Percentiles rank a stretch among this genome's conserved stretches.
These are phyloP conservation scores for Tylopilus sp. DNA, from an alignment of 768 basidiomycete species.

Conservation along the genomic window DNA sequence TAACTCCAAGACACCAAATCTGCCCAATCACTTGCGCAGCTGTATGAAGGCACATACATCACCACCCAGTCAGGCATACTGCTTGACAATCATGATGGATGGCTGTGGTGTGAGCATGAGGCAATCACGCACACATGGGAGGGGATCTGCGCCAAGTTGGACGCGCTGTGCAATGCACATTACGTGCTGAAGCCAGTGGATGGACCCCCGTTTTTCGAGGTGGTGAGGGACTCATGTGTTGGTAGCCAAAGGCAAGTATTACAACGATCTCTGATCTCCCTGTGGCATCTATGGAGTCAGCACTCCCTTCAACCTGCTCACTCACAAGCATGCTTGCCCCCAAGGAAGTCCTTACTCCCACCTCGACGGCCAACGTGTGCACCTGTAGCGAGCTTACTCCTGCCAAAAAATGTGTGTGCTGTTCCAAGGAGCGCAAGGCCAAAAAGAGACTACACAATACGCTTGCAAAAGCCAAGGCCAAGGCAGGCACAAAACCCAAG, in stretches of 20 bases:
- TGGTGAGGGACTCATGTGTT: not conserved
- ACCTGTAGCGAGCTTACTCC: conserved; percentile 82
- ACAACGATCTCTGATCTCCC: conserved; percentile 80
- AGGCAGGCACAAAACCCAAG: conserved; percentile 39
- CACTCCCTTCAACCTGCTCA: conserved; percentile 80
- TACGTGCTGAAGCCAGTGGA: conserved; percentile 91
- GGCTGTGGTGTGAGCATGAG: conserved; percentile 82
- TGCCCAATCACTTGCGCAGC: conserved; percentile 85
- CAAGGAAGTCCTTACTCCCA: conserved; percentile 79
- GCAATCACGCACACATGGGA: conserved; percentile 86
- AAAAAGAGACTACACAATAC: conserved; percentile 65
- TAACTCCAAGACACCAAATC: conserved; percentile 90
- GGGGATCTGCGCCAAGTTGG: conserved; percentile 79
- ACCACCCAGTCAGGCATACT: conserved; percentile 53
- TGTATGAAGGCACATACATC: conserved; percentile 92
- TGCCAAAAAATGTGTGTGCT: conserved; percentile 69
- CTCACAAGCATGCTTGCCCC: conserved; percentile 83
- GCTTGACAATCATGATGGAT: conserved; percentile 82
- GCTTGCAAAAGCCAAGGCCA: conserved; percentile 63
- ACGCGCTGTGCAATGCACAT: conserved; percentile 92
- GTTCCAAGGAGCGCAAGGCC: conserved; percentile 65
- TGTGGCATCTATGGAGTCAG: conserved; percentile 82
- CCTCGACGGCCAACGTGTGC: conserved; percentile 47
- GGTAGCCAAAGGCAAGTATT: conserved; percentile 85
- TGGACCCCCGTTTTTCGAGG: conserved; percentile 1